phyloP scores from a whole-genome alignment of 331 rosid species.

The Malus hybrid region DNA sequence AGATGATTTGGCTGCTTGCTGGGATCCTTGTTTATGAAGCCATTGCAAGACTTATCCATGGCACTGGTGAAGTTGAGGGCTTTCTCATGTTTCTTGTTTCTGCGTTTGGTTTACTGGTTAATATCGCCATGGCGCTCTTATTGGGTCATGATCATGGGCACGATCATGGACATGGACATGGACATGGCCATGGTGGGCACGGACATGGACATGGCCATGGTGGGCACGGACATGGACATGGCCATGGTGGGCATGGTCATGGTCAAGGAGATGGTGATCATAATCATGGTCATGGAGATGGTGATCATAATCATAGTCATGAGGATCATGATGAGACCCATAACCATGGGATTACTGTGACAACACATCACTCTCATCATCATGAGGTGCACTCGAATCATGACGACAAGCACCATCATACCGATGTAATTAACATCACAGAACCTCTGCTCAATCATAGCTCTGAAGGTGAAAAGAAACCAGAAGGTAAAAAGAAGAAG shows the following conservation, averaged over 20 bases:
- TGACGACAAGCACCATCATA: not conserved
- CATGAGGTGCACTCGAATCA: constrained; percentile 4
- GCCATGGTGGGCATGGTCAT: too few relatives aligned
- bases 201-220: too few relatives aligned
- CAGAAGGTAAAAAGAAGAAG: constrained; percentile 12
- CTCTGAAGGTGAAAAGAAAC: constrained; percentile 16
- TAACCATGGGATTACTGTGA: constrained; percentile 27
- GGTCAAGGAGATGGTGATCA: too few relatives aligned
- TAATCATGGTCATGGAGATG: too few relatives aligned
- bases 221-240: too few relatives aligned
- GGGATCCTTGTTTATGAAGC: constrained; percentile 63
- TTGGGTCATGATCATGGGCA: constrained; percentile 47
- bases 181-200: constrained; percentile 7
- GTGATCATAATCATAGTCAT: constrained; percentile 10
- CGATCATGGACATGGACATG: constrained; percentile 22
- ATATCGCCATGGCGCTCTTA: constrained; percentile 46
- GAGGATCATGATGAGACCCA: constrained; percentile 9
- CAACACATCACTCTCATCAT: constrained; percentile 23
- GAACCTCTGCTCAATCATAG: constrained; percentile 30
- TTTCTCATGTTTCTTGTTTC: constrained; percentile 51
- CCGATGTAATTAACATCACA: not conserved
- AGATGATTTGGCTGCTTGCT: constrained; percentile 64
- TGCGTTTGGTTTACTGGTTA: constrained; percentile 47
- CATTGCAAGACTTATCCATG: constrained; percentile 33
- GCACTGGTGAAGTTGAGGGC: constrained; percentile 44